Evolutionary conservation across 2,329 filamentous ascomycete genomes (phyloP).

Genomic region (Fusarium dlaminii): DNA sequence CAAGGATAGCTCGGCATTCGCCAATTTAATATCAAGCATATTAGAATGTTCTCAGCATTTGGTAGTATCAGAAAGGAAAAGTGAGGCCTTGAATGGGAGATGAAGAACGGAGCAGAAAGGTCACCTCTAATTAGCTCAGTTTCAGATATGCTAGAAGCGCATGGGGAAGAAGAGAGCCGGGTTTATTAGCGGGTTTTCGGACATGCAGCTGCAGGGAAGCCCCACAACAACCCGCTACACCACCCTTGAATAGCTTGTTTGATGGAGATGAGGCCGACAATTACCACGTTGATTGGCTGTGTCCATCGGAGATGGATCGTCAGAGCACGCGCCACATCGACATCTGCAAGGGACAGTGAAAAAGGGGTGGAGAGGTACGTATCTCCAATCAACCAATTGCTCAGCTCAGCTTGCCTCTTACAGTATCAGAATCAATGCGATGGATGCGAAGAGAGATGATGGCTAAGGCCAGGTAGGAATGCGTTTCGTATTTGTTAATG

Average conservation of each 20-base stretch:
- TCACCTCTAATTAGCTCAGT: conserved; percentile 37
- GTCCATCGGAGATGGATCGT: not conserved
- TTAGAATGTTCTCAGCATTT: not conserved
- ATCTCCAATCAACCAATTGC: not conserved
- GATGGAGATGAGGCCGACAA: conserved; percentile 27
- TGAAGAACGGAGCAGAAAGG: conserved; percentile 33
- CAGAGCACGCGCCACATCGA: conserved; percentile 25
- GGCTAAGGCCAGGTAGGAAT: conserved; percentile 17
- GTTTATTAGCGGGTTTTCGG: conserved; percentile 11
- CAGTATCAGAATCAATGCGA: conserved; percentile 14
- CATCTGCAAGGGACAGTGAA: conserved; percentile 9
- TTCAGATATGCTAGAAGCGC: conserved; percentile 36
- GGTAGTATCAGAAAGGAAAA: not conserved
- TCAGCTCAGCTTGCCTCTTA: not conserved
- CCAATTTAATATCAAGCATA: not conserved
- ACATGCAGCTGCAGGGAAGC: conserved; percentile 3
- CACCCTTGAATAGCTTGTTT: conserved; percentile 40
- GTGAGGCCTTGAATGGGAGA: conserved; percentile 31
- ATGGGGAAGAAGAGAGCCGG: conserved; percentile 15
- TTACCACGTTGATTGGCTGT: conserved; percentile 5
- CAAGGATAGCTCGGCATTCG: not conserved
- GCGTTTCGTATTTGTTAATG: conserved; percentile 34
- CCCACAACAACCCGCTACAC: conserved; percentile 20
- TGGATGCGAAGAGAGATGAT: not conserved
- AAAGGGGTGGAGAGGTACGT: conserved; percentile 23